Conservation (phyloP, 2,329 filamentous ascomycete genomes). For the Neofusicoccum umdonicola region DNA sequence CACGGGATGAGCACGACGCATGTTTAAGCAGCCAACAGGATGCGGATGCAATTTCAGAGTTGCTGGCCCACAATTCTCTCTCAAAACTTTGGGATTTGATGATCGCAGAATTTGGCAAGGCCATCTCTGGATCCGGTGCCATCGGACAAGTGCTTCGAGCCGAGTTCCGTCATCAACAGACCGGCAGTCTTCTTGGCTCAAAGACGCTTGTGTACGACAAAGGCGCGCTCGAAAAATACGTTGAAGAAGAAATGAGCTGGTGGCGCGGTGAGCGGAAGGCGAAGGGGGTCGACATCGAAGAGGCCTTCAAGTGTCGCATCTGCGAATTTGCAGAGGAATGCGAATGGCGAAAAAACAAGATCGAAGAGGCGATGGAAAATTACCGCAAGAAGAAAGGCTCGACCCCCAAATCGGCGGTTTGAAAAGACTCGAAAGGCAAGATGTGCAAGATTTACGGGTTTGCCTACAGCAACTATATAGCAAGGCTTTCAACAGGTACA, state of each 20-base stretch:
- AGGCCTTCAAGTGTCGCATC: conserved; percentile 81
- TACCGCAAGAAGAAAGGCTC: neutral
- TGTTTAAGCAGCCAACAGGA: conserved; percentile 39
- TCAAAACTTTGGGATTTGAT: conserved; percentile 61
- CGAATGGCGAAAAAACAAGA: conserved; percentile 70
- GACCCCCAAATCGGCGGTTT: neutral
- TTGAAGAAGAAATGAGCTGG: conserved; percentile 74
- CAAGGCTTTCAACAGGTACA: neutral
- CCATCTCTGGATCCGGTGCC: conserved; percentile 49
- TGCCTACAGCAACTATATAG: neutral
- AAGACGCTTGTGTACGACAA: conserved; percentile 67
- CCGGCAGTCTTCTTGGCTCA: conserved; percentile 54
- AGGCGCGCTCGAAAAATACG: conserved; percentile 61
- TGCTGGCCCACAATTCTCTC: conserved; percentile 60
- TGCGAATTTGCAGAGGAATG: conserved; percentile 83
- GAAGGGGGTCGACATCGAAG: conserved; percentile 74
- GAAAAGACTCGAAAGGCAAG: neutral
- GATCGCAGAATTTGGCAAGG: conserved; percentile 56
- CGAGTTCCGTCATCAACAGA: conserved; percentile 51
- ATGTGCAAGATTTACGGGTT: neutral
- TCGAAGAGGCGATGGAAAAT: conserved; percentile 52
- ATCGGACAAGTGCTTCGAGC: conserved; percentile 58
- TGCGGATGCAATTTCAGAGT: conserved; percentile 50
- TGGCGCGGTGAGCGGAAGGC: conserved; percentile 76
- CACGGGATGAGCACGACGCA: conserved; percentile 25